Percentiles rank a stretch among this genome's conserved stretches.
phyloP scores from a whole-genome alignment of 2,329 filamentous ascomycete genomes.

The Mollisia scopiformis region DNA sequence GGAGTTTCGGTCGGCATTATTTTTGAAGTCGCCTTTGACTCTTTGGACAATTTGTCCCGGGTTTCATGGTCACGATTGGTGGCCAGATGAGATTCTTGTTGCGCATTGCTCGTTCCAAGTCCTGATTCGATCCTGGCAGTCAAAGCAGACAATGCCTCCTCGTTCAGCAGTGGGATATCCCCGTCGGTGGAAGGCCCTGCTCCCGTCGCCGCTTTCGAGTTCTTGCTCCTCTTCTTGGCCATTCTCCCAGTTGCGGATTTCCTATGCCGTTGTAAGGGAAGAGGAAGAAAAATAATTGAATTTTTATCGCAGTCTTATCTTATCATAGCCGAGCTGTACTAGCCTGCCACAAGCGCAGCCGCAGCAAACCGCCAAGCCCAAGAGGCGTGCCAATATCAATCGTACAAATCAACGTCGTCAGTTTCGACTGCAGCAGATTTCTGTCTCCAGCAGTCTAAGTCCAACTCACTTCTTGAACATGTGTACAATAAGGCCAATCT shows the following conservation, averaged over 20 bases:
- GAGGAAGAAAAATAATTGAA: too few relatives aligned
- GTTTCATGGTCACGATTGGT: constrained; percentile 44
- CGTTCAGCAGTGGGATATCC: constrained; percentile 48
- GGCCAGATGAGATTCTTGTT: constrained; percentile 17
- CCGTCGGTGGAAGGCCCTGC: constrained; percentile 12
- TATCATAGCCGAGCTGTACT: too few relatives aligned
- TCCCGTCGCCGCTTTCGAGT: constrained; percentile 24
- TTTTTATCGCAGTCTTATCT: too few relatives aligned
- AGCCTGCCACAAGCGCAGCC: too few relatives aligned
- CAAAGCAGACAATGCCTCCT: constrained; percentile 53
- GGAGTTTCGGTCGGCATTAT: constrained; percentile 14
- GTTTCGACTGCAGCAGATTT: too few relatives aligned
- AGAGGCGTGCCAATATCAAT: too few relatives aligned
- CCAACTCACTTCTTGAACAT: too few relatives aligned
- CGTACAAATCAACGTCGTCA: too few relatives aligned
- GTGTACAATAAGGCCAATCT: too few relatives aligned
- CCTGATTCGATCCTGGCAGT: constrained; percentile 60
- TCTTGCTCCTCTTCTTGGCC: constrained; percentile 31
- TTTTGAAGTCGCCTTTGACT: constrained; percentile 33
- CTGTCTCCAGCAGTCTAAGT: too few relatives aligned
- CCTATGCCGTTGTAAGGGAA: background rate
- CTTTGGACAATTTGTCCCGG: constrained; percentile 32
- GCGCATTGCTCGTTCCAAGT: constrained; percentile 43
- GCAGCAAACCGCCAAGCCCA: too few relatives aligned
- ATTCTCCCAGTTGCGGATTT: constrained; percentile 10